Conservation (phyloP, 1,139 yeast species). For the Candida freyschussii region DNA sequence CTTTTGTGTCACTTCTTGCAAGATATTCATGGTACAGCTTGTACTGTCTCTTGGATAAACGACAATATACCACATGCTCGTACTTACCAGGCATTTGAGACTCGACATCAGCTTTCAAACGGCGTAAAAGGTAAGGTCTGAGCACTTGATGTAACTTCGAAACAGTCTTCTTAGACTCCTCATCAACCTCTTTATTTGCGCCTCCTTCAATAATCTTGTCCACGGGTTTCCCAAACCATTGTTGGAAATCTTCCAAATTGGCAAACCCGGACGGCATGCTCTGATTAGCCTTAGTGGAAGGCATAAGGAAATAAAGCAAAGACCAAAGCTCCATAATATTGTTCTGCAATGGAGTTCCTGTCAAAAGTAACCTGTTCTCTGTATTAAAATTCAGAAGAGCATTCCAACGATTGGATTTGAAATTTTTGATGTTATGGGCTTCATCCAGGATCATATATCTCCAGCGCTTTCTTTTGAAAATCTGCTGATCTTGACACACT, state of each 20-base stretch:
- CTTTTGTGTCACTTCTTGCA: constrained; percentile 94
- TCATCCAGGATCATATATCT: constrained; percentile 95
- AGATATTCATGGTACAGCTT: constrained; percentile 92
- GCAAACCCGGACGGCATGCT: constrained; percentile 96
- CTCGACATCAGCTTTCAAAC: constrained; percentile 94
- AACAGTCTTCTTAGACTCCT: constrained; percentile 80
- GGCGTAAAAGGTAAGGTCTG: constrained; percentile 85
- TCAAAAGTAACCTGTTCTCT: constrained; percentile 75
- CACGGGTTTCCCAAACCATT: constrained; percentile 97
- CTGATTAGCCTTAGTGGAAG: constrained; percentile 64
- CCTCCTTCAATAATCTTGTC: constrained; percentile 82
- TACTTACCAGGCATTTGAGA: constrained; percentile 98
- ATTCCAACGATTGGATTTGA: constrained; percentile 95
- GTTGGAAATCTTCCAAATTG: constrained; percentile 89
- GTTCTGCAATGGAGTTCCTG: constrained; percentile 95
- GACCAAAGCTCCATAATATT: constrained; percentile 95
- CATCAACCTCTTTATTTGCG: constrained; percentile 45
- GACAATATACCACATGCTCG: constrained; percentile 91
- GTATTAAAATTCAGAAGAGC: constrained; percentile 91
- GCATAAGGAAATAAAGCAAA: constrained; percentile 89
- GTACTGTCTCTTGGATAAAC: constrained; percentile 88
- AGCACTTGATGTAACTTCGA: constrained; percentile 87
- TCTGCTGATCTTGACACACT: constrained; percentile 93
- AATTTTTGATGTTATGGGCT: constrained; percentile 96
- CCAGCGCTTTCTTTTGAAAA: constrained; percentile 91